Percentiles rank a stretch among this genome's conserved stretches.
These are phyloP conservation scores for Tolypocladium guangdongense DNA, from an alignment of 2,329 filamentous ascomycete species.

Conservation along the genomic window DNA sequence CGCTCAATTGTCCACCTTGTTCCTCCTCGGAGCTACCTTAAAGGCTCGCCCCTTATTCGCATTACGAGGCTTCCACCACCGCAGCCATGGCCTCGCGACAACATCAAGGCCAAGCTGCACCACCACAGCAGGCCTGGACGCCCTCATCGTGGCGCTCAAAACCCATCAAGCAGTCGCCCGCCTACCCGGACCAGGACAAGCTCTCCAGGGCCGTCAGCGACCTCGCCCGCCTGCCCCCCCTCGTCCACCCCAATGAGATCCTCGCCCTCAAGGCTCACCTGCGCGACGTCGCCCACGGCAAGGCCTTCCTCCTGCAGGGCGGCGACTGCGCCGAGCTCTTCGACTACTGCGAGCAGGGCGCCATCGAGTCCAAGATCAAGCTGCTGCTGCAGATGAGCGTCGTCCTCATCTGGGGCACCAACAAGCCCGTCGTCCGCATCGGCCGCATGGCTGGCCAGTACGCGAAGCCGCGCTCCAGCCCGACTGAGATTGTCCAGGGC, in stretches of 20 bases:
- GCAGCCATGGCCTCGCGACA: neutral
- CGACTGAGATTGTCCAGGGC: constrained; percentile 72
- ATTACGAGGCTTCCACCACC: neutral
- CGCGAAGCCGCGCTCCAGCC: constrained; percentile 85
- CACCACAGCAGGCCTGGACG: constrained; percentile 31
- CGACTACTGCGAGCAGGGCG: constrained; percentile 81
- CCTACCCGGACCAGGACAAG: constrained; percentile 52
- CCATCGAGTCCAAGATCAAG: constrained; percentile 95
- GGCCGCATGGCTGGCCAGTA: constrained; percentile 96
- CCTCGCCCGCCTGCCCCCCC: constrained; percentile 59
- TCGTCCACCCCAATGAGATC: constrained; percentile 75
- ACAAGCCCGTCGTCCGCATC: constrained; percentile 80
- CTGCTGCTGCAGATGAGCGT: constrained; percentile 94
- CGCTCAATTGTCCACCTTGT: neutral
- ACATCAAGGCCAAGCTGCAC: constrained; percentile 1
- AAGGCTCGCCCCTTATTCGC: neutral
- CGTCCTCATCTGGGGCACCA: constrained; percentile 80
- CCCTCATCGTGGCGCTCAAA: constrained; percentile 65
- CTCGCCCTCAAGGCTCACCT: constrained; percentile 66
- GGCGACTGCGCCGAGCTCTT: constrained; percentile 97
- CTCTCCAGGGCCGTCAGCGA: constrained; percentile 51
- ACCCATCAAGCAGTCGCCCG: constrained; percentile 66
- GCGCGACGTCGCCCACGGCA: constrained; percentile 76
- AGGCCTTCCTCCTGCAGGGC: constrained; percentile 88
- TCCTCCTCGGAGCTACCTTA: neutral